phyloP scores from a whole-genome alignment of 208 protist species.

The Lotmaria passim region DNA sequence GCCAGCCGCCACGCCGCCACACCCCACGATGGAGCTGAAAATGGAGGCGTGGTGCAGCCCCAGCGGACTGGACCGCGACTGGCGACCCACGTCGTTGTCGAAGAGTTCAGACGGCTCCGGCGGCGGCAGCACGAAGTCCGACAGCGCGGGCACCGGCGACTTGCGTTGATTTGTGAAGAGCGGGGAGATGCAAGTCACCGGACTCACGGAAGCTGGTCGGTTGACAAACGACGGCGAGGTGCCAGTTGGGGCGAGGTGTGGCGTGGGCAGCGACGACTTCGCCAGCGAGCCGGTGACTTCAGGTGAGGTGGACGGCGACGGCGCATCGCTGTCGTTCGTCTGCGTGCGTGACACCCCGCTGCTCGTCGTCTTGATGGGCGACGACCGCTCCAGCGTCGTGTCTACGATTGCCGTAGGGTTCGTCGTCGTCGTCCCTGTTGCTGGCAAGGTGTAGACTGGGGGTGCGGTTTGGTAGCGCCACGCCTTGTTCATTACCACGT shows the following conservation, averaged over 20 bases:
- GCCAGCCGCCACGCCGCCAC: no score
- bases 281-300: constrained; percentile 31
- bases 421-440: background rate
- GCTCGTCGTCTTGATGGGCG: constrained; percentile 25
- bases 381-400: constrained; percentile 12
- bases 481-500: constrained; percentile 35
- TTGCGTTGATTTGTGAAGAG: constrained; percentile 11
- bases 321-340: constrained; percentile 13
- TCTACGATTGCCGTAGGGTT: background rate
- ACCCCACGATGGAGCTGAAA: background rate
- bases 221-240: constrained; percentile 11
- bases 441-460: background rate
- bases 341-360: constrained; percentile 16
- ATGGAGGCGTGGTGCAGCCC: constrained; percentile 12
- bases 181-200: constrained; percentile 6
- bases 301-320: constrained; percentile 20
- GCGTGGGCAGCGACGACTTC: constrained; percentile 38
- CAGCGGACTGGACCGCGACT: constrained; percentile 20
- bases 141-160: constrained; percentile 22
- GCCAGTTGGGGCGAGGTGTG: constrained; percentile 26
- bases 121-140: constrained; percentile 28
- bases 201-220: constrained; percentile 11
- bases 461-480: constrained; percentile 31
- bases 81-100: constrained; percentile 18
- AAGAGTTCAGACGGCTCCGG: constrained; percentile 22